Evolutionary conservation across 1,284 basidiomycete genomes (phyloP), one percentile per base, ranked within the genome.

Genomic region (Cutaneotrichosporon dermatis): DNA sequence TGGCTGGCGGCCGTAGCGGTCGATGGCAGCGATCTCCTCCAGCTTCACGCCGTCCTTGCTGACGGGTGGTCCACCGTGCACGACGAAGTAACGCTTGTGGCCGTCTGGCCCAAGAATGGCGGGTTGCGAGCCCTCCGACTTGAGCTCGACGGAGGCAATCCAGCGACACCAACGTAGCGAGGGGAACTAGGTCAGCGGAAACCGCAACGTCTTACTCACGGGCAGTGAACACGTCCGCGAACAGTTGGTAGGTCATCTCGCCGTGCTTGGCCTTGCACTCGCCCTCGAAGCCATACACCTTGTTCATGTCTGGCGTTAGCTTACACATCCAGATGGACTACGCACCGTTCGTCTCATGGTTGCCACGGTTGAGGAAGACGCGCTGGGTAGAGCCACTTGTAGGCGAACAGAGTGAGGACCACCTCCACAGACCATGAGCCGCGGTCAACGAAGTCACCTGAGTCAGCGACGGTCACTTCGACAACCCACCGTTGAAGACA

Each of bases 401-500:
- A 97, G 5, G 94, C 92, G 72, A 99, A 91, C 2, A 94, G 87
- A 8, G 90, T 89, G 62, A 99, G 79, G 57, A 94, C 93, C 59
- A 98, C 94, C 79, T 99, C 96, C 60, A 97, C 89, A 9, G 90
- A 68, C 94, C 94, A 97, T 39, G 90, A 93, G 12, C 95, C 96
- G 62, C 96, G 87, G 77, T 99, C 96, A 44, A 99, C 96, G 60
- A 96, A 87, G 81, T 97, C 93, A 13, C 77, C 51, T 53, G 42
- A 8, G 51, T 53, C 6, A 53, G 51, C 33, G 4, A 8, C 2
- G 34, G 16, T 33, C 25, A 25, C 12, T 12, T 40, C 39, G 39
- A 40, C 25, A 35, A 36, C 51, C 10, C 41, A 53, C 51, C 93
- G 75, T 95, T 96, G 88, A 96, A 95, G 44, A 95, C 80, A 51